Base-by-base conservation (phyloP, 495 filamentous ascomycete species). In the Aspergillus kassunensis region DNA sequence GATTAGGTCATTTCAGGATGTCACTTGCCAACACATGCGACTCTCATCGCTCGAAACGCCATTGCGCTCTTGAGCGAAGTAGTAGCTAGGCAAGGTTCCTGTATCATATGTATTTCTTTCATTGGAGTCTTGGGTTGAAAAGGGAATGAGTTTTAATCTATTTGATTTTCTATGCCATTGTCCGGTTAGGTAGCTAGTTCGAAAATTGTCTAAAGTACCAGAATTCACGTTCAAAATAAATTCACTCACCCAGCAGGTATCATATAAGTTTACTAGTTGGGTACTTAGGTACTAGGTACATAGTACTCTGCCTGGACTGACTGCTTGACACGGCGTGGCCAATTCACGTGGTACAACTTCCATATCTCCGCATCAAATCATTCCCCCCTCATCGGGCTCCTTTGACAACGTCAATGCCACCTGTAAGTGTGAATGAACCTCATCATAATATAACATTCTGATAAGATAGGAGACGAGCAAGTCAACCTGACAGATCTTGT, bases 81-180 rank as follows among this genome's bases (percentile, higher is more conserved):
- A 16, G 31, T 57, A 19, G 55, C 34, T 44, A 54, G 65, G 63
- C 65, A 58, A 54, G 48, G 51, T 65, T 67, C 65, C 69, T 72
- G 69, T 74, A 71, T 53, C 64, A 74, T 74, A 72, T 50, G 36
- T 60, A 43, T 66, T 61, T 60, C 57, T 55, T 61, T 61, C 48
- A 44, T 60, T 57, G 71, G 71, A 74, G 71, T 75, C 63, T 61
- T 60, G 67, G 70, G 67, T 65, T 62, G 71, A 72, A 72, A 73
- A 70, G 68, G 67, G 41, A 66, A 63, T 68, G 60, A 46, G 55
- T 47, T 52, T 53, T 59, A 41, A 56, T 46, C 51, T 59, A 21
- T 45, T 53, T 60, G 36, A 53, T 35, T 15, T 34, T 56, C 21
- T 52, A 23, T 48, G 20, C 41, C 31, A 19, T 46, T 52, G 44